Conservation (phyloP, 192 early-diverging fungal genomes). For the Coemansia brasiliensis region DNA sequence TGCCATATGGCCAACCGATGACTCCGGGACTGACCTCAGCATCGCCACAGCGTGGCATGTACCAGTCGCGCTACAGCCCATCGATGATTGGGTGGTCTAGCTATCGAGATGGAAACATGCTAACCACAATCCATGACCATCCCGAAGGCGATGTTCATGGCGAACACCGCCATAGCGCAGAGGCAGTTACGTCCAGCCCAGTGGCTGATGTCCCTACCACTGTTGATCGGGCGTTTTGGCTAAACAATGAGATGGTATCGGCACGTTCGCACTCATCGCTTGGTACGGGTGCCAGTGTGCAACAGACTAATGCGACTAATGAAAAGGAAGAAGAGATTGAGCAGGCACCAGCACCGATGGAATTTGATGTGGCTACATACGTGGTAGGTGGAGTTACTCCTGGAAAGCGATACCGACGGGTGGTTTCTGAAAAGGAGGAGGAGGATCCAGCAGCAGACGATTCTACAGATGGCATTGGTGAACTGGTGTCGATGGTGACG, state of each 20-base stretch:
- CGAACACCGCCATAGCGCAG: neutral
- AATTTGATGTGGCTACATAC: slow-evolving; percentile 49
- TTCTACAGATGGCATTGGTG: neutral
- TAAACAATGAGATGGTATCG: slow-evolving; percentile 26
- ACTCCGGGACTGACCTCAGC: slow-evolving; percentile 12
- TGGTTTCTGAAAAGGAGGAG: neutral
- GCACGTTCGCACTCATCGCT: slow-evolving; percentile 50
- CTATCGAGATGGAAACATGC: slow-evolving; percentile 27
- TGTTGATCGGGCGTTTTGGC: slow-evolving; percentile 30
- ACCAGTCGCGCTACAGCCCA: slow-evolving; percentile 33
- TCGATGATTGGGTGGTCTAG: slow-evolving; percentile 36
- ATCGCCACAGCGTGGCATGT: slow-evolving; percentile 38
- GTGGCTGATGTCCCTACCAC: slow-evolving; percentile 12
- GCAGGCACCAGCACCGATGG: slow-evolving; percentile 53
- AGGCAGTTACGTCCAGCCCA: slow-evolving; percentile 11
- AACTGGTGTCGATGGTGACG: slow-evolving; percentile 51
- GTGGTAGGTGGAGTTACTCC: slow-evolving; percentile 49
- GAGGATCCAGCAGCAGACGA: neutral
- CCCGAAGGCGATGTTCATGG: slow-evolving; percentile 9
- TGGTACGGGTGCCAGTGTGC: slow-evolving; percentile 30
- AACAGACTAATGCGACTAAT: slow-evolving; percentile 2
- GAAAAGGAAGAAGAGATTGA: slow-evolving; percentile 54
- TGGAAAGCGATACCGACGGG: slow-evolving; percentile 35
- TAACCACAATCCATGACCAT: slow-evolving; percentile 35
- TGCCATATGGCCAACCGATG: slow-evolving; percentile 5